phyloP scores from a whole-genome alignment of 2,329 filamentous ascomycete genomes.

The Sarocladiaceae sp. region DNA sequence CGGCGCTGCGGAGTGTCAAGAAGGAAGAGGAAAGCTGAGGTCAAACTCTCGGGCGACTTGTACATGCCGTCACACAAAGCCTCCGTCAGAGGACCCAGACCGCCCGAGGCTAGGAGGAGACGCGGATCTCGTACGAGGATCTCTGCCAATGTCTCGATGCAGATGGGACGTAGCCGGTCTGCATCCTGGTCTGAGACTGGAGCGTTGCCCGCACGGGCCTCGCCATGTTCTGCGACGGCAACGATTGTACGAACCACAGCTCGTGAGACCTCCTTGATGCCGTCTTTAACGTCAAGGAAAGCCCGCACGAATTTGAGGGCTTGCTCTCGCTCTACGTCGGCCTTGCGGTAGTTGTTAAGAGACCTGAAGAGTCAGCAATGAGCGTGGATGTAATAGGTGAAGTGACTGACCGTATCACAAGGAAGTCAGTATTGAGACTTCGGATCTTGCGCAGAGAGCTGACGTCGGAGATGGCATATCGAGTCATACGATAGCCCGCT shows the following conservation, averaged over 20 bases:
- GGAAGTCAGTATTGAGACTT: conserved; percentile 79
- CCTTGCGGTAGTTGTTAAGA: conserved; percentile 89
- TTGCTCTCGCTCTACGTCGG: conserved; percentile 95
- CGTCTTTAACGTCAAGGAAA: conserved; percentile 92
- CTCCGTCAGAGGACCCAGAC: conserved; percentile 82
- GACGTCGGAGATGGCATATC: conserved; percentile 90
- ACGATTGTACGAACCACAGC: conserved; percentile 85
- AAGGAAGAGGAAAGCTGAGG: conserved; percentile 81
- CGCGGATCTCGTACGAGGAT: conserved; percentile 81
- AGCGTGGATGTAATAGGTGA: neutral
- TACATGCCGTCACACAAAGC: conserved; percentile 86
- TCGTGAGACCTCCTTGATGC: conserved; percentile 78
- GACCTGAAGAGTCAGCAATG: conserved; percentile 43
- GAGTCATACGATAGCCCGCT: conserved; percentile 85
- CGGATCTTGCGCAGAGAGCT: conserved; percentile 85
- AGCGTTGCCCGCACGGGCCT: conserved; percentile 81
- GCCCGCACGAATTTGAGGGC: conserved; percentile 93
- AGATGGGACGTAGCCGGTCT: conserved; percentile 83
- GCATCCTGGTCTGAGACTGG: conserved; percentile 60
- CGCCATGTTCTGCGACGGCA: conserved; percentile 80
- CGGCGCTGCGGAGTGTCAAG: conserved; percentile 77
- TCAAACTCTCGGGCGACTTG: conserved; percentile 84
- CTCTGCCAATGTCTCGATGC: conserved; percentile 86
- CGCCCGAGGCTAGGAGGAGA: conserved; percentile 75
- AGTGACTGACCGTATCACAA: conserved; percentile 62